These are phyloP conservation scores for Aspergillus baeticus DNA, from an alignment of 495 filamentous ascomycete genomes.

Conservation along the genomic window DNA sequence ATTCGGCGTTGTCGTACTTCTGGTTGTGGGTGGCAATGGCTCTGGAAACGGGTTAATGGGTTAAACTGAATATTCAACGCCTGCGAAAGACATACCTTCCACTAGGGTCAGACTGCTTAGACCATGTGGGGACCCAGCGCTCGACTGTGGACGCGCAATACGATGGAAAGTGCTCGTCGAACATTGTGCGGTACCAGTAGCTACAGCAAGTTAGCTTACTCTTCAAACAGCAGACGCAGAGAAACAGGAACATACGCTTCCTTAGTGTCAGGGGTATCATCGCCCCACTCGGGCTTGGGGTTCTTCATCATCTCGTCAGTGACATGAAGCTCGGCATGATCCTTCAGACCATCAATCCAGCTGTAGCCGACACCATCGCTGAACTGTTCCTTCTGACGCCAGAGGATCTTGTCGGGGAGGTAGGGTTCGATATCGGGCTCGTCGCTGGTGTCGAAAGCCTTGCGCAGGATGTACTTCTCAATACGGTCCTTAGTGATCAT, in stretches of 20 bases:
- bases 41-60: constrained; percentile 34
- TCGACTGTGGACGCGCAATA: constrained; percentile 89
- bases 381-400: constrained; percentile 99
- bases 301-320: constrained; percentile 97
- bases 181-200: constrained; percentile 98
- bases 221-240: not conserved
- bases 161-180: constrained; percentile 95
- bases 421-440: constrained; percentile 78
- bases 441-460: constrained; percentile 91
- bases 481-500: constrained; percentile 88
- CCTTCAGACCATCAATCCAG: constrained; percentile 97
- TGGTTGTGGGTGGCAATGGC: constrained; percentile 68
- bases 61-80: not conserved
- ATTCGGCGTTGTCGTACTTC: constrained; percentile 56
- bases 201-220: constrained; percentile 40
- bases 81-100: constrained; percentile 66
- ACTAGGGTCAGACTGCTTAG: constrained; percentile 90
- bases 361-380: constrained; percentile 97
- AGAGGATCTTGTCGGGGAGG: constrained; percentile 91
- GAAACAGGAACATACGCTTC: constrained; percentile 72
- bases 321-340: constrained; percentile 81
- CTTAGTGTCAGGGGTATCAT: constrained; percentile 90
- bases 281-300: constrained; percentile 93
- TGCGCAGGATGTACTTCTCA: constrained; percentile 96
- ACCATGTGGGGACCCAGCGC: constrained; percentile 98